Conservation (phyloP, 1,139 yeast genomes). For the Hanseniaspora uvarum region DNA sequence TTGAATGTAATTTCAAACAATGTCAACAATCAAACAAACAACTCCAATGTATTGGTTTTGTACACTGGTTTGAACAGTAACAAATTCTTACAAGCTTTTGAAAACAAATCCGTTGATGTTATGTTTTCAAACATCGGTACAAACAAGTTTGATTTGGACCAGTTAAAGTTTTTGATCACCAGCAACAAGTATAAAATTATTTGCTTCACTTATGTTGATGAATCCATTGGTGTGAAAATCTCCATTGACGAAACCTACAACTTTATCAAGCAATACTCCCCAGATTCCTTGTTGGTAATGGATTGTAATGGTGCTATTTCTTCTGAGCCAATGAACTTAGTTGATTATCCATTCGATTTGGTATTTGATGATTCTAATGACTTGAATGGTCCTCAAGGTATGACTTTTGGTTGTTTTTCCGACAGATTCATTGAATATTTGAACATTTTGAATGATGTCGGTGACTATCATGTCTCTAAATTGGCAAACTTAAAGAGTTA, state of each 20-base stretch:
- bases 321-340: constrained; percentile 76
- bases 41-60: constrained; percentile 9
- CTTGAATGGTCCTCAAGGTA: constrained; percentile 87
- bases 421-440: constrained; percentile 58
- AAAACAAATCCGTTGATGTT: constrained; percentile 38
- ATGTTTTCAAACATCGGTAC: constrained; percentile 64
- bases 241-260: constrained; percentile 57
- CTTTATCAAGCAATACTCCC: constrained; percentile 45
- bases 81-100: constrained; percentile 29
- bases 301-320: constrained; percentile 95
- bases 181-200: constrained; percentile 51
- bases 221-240: constrained; percentile 82
- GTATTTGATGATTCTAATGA: constrained; percentile 91
- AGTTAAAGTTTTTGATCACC: constrained; percentile 33
- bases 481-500: background rate
- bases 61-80: constrained; percentile 17
- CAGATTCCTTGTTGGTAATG: constrained; percentile 72
- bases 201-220: constrained; percentile 90
- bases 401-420: constrained; percentile 67
- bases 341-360: constrained; percentile 83
- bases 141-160: constrained; percentile 46
- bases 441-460: constrained; percentile 81
- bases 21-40: constrained; percentile 26
- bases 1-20: constrained; percentile 52
- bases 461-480: constrained; percentile 45